Evolutionary conservation across 352 stramenopile genomes (phyloP), one percentile per base, ranked within the genome.

Genomic region (Phytophthora melonis): DNA sequence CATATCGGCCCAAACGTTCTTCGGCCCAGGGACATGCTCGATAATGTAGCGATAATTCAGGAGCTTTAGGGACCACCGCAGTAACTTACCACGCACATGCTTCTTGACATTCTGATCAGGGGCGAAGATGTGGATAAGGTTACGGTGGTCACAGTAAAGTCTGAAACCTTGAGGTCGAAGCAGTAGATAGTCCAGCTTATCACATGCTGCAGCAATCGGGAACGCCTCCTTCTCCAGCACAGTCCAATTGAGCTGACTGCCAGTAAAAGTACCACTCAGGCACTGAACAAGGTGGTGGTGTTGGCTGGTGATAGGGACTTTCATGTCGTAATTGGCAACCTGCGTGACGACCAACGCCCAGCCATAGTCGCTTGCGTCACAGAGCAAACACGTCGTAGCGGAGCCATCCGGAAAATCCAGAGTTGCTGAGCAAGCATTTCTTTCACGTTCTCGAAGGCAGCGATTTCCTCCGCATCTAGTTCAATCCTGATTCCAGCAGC

Each of bases 1-100:
- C 66, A 74, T 74, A 32, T 74, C 50, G 16, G 66, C 66, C 58
- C 66, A 74, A 13, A 69, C 59, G 7, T 74, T 74, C 16, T 61
- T 11, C 0, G 52, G 25, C 10, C 66, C 41, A 0, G 45, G 25
- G 0, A 72, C 43, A 43, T 74, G 54, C 18, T 59, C 52, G 21
- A 72, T 66, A 6, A 60, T 39, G n/a, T 72, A n/a, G n/a, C n/a
- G n/a, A n/a, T n/a, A n/a, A n/a, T n/a, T n/a, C n/a, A n/a, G n/a
- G n/a, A 72, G n/a, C 25, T 66, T 66, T 10, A 66, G 21, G 0
- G 27, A 36, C 59, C 59, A 66, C 2, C 64, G 55, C 3, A 71
- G 47, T 9, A 66, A 41, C 27, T 71, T 69, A 10, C 64, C 64
- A 54, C 47, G 19, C 0, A 62, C 39, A 7, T 63, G 62, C 11